A percentile compares a stretch with the other conserved stretches of the same genome.
Evolutionary conservation across 257 asterid genomes (phyloP).

Genomic region (Ilex asprella): DNA sequence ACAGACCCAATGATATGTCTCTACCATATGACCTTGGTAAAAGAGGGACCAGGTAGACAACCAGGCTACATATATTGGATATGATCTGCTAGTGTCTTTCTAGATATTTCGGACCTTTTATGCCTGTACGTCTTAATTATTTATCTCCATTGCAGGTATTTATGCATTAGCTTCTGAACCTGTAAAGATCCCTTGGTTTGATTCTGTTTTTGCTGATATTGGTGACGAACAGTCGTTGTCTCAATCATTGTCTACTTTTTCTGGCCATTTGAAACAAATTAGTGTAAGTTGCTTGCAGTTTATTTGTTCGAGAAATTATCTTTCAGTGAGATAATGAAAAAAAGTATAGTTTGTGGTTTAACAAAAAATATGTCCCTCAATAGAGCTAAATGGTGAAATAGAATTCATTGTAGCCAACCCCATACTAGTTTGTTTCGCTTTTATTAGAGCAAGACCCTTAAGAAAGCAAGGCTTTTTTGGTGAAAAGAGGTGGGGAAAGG

Average conservation of each 20-base stretch:
- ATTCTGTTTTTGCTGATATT: slow-evolving; percentile 90
- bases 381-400: too few relatives aligned
- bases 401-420: too few relatives aligned
- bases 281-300: slow-evolving; percentile 51
- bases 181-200: slow-evolving; percentile 94
- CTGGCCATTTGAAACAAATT: slow-evolving; percentile 96
- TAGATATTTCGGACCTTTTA: neutral
- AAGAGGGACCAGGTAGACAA: neutral
- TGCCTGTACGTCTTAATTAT: slow-evolving; percentile 4
- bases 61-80: neutral
- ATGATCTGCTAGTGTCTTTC: neutral
- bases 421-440: too few relatives aligned
- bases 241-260: slow-evolving; percentile 94
- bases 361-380: too few relatives aligned
- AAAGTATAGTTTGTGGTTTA: too few relatives aligned
- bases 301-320: too few relatives aligned
- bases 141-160: slow-evolving; percentile 52
- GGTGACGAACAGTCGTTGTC: slow-evolving; percentile 97
- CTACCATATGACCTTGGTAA: too few relatives aligned
- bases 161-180: slow-evolving; percentile 89
- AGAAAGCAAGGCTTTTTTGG: too few relatives aligned
- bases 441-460: too few relatives aligned
- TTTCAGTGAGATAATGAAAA: too few relatives aligned
- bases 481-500: too few relatives aligned
- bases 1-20: neutral